These are phyloP conservation scores for Areca catechu DNA, from an alignment of 176 grass and related monocot species.

Conservation along the genomic window DNA sequence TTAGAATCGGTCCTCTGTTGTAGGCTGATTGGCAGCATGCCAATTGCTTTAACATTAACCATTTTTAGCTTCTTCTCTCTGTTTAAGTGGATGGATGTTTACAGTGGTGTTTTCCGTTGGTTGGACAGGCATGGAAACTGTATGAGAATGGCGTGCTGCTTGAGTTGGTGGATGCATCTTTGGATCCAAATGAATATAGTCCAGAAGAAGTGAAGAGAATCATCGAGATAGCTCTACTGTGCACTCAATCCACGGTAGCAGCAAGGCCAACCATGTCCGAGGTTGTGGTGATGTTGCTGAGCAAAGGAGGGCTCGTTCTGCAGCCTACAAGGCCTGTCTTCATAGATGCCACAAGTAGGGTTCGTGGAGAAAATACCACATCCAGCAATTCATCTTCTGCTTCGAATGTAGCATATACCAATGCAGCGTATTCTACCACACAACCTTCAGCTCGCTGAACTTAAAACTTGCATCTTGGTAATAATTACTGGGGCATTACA, in stretches of 20 bases:
- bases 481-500: no score
- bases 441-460: no score
- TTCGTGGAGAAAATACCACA: slow-evolving; percentile 36
- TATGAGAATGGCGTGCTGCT: slow-evolving; percentile 47
- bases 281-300: slow-evolving; percentile 50
- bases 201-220: slow-evolving; percentile 42
- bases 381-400: slow-evolving; percentile 42
- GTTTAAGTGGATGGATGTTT: no score
- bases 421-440: neutral
- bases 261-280: slow-evolving; percentile 75
- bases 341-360: slow-evolving; percentile 50
- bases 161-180: slow-evolving; percentile 39
- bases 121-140: slow-evolving; percentile 56
- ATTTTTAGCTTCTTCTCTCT: no score
- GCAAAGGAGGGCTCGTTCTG: slow-evolving; percentile 26
- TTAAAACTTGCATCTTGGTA: no score
- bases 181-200: slow-evolving; percentile 48
- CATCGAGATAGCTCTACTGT: slow-evolving; percentile 66
- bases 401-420: slow-evolving; percentile 35
- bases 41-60: no score
- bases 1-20: no score
- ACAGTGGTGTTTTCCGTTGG: no score
- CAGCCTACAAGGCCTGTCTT: slow-evolving; percentile 61
- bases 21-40: no score
- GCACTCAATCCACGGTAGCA: slow-evolving; percentile 58